Base-by-base conservation (phyloP, 768 basidiomycete genomes). In the Suillus subalutaceus region DNA sequence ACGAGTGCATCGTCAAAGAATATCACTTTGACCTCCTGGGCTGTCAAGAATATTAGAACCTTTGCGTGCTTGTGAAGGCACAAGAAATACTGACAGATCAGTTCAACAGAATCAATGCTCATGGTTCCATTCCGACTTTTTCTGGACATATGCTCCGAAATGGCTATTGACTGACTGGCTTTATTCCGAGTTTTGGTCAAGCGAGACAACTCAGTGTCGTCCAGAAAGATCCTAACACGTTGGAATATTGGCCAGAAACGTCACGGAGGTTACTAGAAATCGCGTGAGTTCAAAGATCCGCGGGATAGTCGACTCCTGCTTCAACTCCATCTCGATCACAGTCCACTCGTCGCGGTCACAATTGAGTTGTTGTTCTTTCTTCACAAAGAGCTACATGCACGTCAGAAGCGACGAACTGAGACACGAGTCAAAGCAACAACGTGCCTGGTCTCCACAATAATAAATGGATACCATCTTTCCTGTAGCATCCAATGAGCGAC, bases 201-300 rank as follows among this genome's bases (percentile, higher is more conserved):
- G 16, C 8, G 7, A 15, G 57, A 61, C 3, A 63, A n/a, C 23
- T 23, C 6, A 12, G 26, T 62, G 26, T 13, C 9, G 16, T 63
- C 58, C 38, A 61, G 37, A 26, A 6, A 61, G 26, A 71, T 46
- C 15, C 18, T 46, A 30, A 69, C 53, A 4, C 48, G 30, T 26
- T 60, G 63, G 63, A 8, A 87, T 75, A 16, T 76, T 77, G 1
- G 72, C 71, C 73, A 85, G 84, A 73, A 87, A 87, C 0, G 84
- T 83, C 46, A 87, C 70, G n/a, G 80, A 78, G 7, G 83, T 80
- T 26, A 80, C 73, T 32, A 86, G 77, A 73, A 86, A 86, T 15
- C 81, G 72, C 8, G 81, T 77, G 59, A 87, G 76, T 62, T 85
- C 84, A 37, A 84, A 78, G 18, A 77, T 75, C 46, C 80, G 80